Percentiles rank a stretch among this genome's conserved stretches.
Conservation (phyloP, 2,329 filamentous ascomycete genomes). For the Calonectria henricotiae region DNA sequence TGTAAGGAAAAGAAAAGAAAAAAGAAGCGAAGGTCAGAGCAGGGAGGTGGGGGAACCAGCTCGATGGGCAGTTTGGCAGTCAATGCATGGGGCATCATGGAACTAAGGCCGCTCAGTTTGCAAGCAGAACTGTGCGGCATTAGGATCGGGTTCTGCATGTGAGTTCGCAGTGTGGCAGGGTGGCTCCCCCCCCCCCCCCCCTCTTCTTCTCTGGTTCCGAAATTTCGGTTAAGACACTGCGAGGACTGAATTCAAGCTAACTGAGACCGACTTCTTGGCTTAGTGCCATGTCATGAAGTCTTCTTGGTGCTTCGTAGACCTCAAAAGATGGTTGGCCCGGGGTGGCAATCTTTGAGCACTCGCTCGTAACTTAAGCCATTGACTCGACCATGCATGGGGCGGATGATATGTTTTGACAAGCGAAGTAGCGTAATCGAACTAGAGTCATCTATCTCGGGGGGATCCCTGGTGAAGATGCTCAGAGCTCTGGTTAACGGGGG, state of each 20-base stretch:
- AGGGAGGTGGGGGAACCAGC: conserved; percentile 4
- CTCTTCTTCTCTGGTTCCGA: background rate
- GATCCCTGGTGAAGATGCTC: background rate
- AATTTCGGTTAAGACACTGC: background rate
- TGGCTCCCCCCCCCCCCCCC: too few species aligned
- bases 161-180: background rate
- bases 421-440: background rate
- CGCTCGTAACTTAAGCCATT: background rate
- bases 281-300: background rate
- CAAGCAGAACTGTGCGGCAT: conserved; percentile 22
- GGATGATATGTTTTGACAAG: conserved; percentile 25
- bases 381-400: conserved; percentile 11
- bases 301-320: background rate
- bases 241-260: background rate
- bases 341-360: conserved; percentile 21
- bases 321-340: conserved; percentile 7
- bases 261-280: background rate
- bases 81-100: background rate
- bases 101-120: conserved; percentile 22
- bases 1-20: background rate
- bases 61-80: background rate
- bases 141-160: background rate
- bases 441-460: background rate
- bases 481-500: conserved; percentile 1
- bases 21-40: conserved; percentile 15